Evolutionary conservation across 2,329 filamentous ascomycete species (phyloP).

Genomic region (Xylariales sp.): DNA sequence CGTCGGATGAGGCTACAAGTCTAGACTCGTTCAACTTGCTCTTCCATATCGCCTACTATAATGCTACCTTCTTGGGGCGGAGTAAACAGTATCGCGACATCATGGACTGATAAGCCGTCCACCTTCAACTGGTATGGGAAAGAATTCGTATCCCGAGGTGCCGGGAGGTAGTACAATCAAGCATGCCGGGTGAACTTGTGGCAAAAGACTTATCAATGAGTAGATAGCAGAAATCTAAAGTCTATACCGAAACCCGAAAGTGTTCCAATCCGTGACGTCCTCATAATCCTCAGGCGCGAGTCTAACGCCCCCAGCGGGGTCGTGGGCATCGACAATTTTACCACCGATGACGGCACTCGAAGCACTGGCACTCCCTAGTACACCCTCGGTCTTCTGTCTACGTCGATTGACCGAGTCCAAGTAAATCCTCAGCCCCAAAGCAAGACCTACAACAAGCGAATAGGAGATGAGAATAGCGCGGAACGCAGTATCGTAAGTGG

Average conservation of each 20-base stretch:
- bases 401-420: conserved; percentile 58
- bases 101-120: neutral
- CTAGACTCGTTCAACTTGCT: neutral
- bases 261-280: conserved; percentile 71
- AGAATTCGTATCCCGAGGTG: too few relatives aligned
- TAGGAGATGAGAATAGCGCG: conserved; percentile 68
- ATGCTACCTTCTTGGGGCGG: too few relatives aligned
- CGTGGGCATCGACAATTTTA: conserved; percentile 50
- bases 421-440: conserved; percentile 59
- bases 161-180: too few relatives aligned
- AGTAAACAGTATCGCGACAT: too few relatives aligned
- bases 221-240: conserved; percentile 47
- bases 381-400: conserved; percentile 57
- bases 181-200: neutral
- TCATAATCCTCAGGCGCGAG: conserved; percentile 62
- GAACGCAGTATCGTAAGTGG: conserved; percentile 65
- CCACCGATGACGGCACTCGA: conserved; percentile 55
- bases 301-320: conserved; percentile 52
- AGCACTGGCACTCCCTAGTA: conserved; percentile 57
- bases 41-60: neutral
- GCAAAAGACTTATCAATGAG: neutral
- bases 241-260: conserved; percentile 68
- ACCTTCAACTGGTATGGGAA: too few relatives aligned
- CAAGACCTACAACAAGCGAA: conserved; percentile 59
- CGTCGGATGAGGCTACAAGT: neutral